Base-by-base conservation (phyloP, 2,329 filamentous ascomycete genomes). In the Penicillium glabrum region DNA sequence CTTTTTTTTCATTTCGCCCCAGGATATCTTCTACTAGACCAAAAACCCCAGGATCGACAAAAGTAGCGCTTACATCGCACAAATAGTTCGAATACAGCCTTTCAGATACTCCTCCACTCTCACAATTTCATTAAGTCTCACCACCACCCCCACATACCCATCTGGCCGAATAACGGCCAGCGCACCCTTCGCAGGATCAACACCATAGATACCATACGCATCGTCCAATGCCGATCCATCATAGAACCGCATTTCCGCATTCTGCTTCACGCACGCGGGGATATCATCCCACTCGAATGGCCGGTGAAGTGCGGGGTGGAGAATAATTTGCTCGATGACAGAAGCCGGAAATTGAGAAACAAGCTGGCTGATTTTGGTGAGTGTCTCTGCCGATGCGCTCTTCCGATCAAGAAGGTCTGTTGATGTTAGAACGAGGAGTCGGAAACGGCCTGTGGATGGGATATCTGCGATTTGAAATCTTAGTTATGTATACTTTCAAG, bases 111-210 rank as follows among this genome's bases (percentile, higher is more conserved):
- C 44, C 29, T 69, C 58, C 11, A 72, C 61, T 19, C 59, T 57
- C 14, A 57, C 37, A 3, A 70, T 61, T 58, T 73, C 71, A 19
- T 57, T 54, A 53, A 74, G 59, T 6, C 58, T 63, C 3, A 67
- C 67, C 46, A 68, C 58, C 5, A 58, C 54, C 21, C 73, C 73
- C 49, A 76, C 60, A 62, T 75, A 75, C 14, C 74, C 74, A 65
- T 77, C 75, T 0, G 75, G 75, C 26, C 75, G 67, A 5, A 77
- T 61, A 21, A 75, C 67, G 23, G 70, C 68, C 35, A 76, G 31
- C 3, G 67, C 73, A 7, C 74, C 74, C 16, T 65, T 46, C 2
- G 57, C 45, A 5, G 61, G 49, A 50, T 69, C 52, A 9, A 77
- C 72, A 0, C 75, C 75, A 47, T 74, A 77, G 9, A 66, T 67